Percentiles rank a stretch among this genome's conserved stretches.
Evolutionary conservation across 176 grass and related monocot species (phyloP).

Genomic region (Phoenix roebelenii): DNA sequence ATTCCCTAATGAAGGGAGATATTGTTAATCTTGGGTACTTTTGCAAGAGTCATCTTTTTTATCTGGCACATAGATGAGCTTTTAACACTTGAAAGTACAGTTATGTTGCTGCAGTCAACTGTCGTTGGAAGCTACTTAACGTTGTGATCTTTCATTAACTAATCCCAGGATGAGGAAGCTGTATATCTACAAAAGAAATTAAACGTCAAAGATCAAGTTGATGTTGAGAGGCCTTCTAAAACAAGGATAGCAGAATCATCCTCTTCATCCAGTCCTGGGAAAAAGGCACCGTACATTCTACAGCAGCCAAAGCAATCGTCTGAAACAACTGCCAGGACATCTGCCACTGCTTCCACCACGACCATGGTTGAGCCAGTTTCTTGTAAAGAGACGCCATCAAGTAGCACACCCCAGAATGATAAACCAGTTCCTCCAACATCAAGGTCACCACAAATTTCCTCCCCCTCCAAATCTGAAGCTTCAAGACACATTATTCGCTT

Average conservation of each 20-base stretch:
- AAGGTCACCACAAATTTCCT: slow-evolving; percentile 18
- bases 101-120: no score
- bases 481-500: slow-evolving; percentile 13
- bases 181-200: slow-evolving; percentile 33
- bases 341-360: slow-evolving; percentile 12
- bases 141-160: slow-evolving; percentile 2
- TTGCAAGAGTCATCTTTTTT: no score
- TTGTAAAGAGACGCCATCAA: slow-evolving; percentile 21
- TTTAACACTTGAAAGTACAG: no score
- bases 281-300: slow-evolving; percentile 31
- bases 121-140: no score
- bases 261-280: slow-evolving; percentile 35
- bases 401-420: slow-evolving; percentile 25
- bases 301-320: slow-evolving; percentile 46
- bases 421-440: slow-evolving; percentile 25
- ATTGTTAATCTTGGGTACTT: no score
- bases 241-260: slow-evolving; percentile 39
- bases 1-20: no score
- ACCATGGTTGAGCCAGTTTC: slow-evolving; percentile 16
- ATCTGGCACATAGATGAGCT: no score
- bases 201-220: slow-evolving; percentile 38
- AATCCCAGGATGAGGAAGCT: slow-evolving; percentile 70
- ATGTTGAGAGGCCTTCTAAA: slow-evolving; percentile 35
- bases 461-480: slow-evolving; percentile 26
- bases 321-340: slow-evolving; percentile 27